phyloP scores from a whole-genome alignment of 2,329 filamentous ascomycete genomes.

The Fusarium foetens region DNA sequence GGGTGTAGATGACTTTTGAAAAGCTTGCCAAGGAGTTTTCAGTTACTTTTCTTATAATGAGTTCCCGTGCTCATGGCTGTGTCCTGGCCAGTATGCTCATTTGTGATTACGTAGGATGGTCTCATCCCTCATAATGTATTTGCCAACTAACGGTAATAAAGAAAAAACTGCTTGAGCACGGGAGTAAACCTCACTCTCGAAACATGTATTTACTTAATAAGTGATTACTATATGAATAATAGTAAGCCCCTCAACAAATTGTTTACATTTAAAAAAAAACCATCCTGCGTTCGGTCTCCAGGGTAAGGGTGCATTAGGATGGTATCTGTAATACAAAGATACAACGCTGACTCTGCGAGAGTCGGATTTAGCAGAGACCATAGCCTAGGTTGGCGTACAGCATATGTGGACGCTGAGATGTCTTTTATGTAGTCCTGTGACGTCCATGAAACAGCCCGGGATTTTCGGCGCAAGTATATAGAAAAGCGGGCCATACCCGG shows the following conservation, averaged over 20 bases:
- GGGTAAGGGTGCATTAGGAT: not conserved
- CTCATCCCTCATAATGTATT: not conserved
- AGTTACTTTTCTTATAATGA: not conserved
- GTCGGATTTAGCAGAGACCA: not conserved
- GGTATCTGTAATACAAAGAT: not conserved
- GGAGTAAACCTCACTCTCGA: not conserved
- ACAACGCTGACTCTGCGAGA: not conserved
- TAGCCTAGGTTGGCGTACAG: not conserved
- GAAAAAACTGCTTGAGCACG: too few relatives aligned
- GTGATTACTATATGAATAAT: not conserved
- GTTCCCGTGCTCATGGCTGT: not conserved
- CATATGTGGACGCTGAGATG: not conserved
- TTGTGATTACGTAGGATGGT: not conserved
- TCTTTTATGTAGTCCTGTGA: not conserved
- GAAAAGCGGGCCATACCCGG: slow-evolving; percentile 6
- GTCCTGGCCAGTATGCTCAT: not conserved
- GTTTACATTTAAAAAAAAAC: not conserved
- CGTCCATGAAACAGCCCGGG: not conserved
- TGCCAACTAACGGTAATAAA: not conserved
- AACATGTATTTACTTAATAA: not conserved
- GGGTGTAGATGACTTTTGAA: not conserved
- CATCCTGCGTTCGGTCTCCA: not conserved
- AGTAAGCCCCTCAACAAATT: not conserved
- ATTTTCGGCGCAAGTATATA: not conserved
- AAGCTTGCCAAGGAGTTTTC: not conserved